Percentiles rank a stretch among this genome's conserved stretches.
phyloP scores from a whole-genome alignment of 1,284 basidiomycete genomes.

The Pseudozyma pruni region DNA sequence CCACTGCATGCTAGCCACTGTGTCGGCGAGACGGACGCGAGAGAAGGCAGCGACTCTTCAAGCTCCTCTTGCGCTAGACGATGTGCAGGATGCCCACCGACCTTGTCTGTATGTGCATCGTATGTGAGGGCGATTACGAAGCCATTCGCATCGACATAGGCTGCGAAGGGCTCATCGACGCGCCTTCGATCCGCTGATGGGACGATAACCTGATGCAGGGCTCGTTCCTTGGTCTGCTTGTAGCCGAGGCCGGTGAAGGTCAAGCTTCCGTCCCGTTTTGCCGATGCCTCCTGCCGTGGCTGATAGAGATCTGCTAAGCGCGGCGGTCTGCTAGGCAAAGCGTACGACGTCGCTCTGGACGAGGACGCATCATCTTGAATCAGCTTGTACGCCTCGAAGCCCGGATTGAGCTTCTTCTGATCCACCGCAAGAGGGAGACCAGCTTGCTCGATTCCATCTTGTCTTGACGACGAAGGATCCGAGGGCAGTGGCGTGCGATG shows the following conservation, averaged over 20 bases:
- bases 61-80: constrained; percentile 4
- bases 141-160: constrained; percentile 36
- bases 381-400: constrained; percentile 53
- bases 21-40: constrained; percentile 22
- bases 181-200: constrained; percentile 9
- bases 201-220: constrained; percentile 29
- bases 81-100: constrained; percentile 28
- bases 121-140: constrained; percentile 37
- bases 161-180: constrained; percentile 30
- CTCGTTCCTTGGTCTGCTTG: constrained; percentile 49
- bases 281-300: background rate
- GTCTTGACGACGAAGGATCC: background rate
- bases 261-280: constrained; percentile 6
- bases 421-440: constrained; percentile 17
- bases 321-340: constrained; percentile 24
- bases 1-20: constrained; percentile 27
- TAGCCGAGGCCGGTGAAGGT: constrained; percentile 27
- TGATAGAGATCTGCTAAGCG: constrained; percentile 27
- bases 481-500: constrained; percentile 16
- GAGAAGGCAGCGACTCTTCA: constrained; percentile 13
- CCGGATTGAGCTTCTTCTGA: constrained; percentile 23
- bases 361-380: constrained; percentile 22
- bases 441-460: background rate
- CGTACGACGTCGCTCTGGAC: constrained; percentile 7
- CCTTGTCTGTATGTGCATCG: constrained; percentile 8